A percentile compares a stretch with the other conserved stretches of the same genome.
Conservation (phyloP, 2,329 filamentous ascomycete genomes). For the Alternaria rosae region DNA sequence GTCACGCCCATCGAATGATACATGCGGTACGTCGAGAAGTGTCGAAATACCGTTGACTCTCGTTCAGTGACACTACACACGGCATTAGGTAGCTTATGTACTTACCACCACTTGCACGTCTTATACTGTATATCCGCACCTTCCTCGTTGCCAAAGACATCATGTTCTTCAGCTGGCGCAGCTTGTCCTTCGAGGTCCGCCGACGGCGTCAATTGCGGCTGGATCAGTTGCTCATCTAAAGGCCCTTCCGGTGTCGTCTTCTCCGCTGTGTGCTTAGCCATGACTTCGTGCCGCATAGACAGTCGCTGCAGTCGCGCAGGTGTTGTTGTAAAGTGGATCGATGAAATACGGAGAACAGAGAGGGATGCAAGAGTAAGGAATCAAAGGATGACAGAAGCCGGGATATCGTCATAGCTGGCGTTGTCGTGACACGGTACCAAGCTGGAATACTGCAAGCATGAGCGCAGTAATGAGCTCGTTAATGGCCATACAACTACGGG, state of each 20-base stretch:
- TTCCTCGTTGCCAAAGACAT: slow-evolving; percentile 39
- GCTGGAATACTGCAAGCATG: neutral
- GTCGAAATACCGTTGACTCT: neutral
- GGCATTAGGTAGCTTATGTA: neutral
- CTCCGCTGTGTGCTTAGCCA: neutral
- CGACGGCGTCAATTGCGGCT: neutral
- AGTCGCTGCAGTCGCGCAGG: neutral
- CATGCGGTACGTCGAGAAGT: neutral
- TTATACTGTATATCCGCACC: slow-evolving; percentile 59
- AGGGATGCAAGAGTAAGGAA: neutral
- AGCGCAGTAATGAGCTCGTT: neutral
- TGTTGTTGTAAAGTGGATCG: neutral
- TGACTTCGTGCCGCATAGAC: neutral
- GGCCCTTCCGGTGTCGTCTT: neutral
- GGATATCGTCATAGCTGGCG: neutral
- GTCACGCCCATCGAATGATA: neutral
- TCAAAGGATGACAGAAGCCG: neutral
- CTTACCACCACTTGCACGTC: slow-evolving; percentile 58
- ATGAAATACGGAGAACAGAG: neutral
- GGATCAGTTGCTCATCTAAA: neutral
- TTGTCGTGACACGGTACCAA: neutral
- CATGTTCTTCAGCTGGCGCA: neutral
- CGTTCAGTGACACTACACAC: neutral
- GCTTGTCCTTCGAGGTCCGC: slow-evolving; percentile 24
- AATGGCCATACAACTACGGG: neutral